These are phyloP conservation scores for Pittosporum tobira DNA, from an alignment of 129 eudicot genomes.

Conservation along the genomic window DNA sequence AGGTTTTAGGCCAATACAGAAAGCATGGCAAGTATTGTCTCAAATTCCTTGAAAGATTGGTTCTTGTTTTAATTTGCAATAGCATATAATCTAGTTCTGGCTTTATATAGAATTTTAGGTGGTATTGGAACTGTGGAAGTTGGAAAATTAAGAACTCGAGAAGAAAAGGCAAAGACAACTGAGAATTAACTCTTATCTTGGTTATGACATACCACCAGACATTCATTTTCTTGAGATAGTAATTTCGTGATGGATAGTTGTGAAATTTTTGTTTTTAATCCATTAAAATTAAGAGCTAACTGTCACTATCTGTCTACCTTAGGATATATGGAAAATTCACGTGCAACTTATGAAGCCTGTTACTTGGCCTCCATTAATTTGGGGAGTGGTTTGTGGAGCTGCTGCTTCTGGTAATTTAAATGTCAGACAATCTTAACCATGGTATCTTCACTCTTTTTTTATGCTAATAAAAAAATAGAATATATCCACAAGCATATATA, in stretches of 20 bases:
- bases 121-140: too few species aligned
- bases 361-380: conserved; percentile 95
- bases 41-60: neutral
- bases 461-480: neutral
- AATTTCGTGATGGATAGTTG: too few species aligned
- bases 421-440: neutral
- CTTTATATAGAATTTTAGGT: too few species aligned
- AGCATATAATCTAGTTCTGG: neutral
- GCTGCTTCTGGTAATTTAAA: conserved; percentile 78
- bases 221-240: too few species aligned
- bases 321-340: conserved; percentile 94
- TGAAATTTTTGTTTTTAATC: too few species aligned
- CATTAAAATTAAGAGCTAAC: too few species aligned
- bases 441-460: neutral
- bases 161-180: neutral
- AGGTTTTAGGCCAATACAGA: too few species aligned
- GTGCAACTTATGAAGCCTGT: conserved; percentile 94
- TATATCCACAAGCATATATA: too few species aligned
- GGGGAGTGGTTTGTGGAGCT: conserved; percentile 99
- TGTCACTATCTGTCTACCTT: conserved; percentile 4
- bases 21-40: neutral
- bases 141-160: too few species aligned
- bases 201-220: too few species aligned
- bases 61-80: neutral
- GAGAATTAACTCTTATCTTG: neutral